Base-by-base conservation (phyloP, 495 filamentous ascomycete species). In the Hypoxylon lienhwacheense region DNA sequence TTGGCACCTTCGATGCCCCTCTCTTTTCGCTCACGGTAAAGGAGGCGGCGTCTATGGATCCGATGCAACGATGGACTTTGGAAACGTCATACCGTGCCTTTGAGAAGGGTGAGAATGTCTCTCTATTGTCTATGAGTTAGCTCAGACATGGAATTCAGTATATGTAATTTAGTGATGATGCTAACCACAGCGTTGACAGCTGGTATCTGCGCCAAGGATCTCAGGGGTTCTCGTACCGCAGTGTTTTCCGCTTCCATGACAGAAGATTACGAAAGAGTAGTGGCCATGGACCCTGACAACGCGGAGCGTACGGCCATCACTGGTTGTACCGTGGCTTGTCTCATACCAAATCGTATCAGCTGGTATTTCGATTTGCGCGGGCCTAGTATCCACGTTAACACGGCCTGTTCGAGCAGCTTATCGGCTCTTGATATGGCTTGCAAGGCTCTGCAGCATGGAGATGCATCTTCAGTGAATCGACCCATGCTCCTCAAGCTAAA, bases 311-410 rank as follows among this genome's bases (percentile, higher is more conserved):
- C 7, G 36, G 10, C 16, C 4, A n/a, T 19, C 7, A 82, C 76
- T 0, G 81, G 80, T 2, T n/a, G n/a, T n/a, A 75, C 67, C 1
- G 68, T 66, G 4, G 40, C 61, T 11, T 62, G 67, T 5, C 74
- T 80, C 24, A 28, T 81, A 4, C 67, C 74, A 0, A 78, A 78
- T 22, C 65, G 76, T 0, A 45, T 80, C 5, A 75, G 71, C 10
- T 74, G 66, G 41, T 75, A 74, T 47, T 79, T 66, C 29, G 62
- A 77, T 43, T 60, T 77, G 2, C 53, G 37, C n/a, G 77, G 77
- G 0, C 66, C 73, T 0, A 61, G 55, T 12, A 19, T 61, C 8
- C 50, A 57, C 4, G 24, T 68, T 11, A 60, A 68, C 12, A 68
- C 63, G 2, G 66, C 66, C 10, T 68, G 66, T 28, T 68, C 66